A percentile compares a stretch with the other conserved stretches of the same genome.
Evolutionary conservation across 768 basidiomycete species (phyloP).

Genomic region (Hygrophoropsis aurantiaca): DNA sequence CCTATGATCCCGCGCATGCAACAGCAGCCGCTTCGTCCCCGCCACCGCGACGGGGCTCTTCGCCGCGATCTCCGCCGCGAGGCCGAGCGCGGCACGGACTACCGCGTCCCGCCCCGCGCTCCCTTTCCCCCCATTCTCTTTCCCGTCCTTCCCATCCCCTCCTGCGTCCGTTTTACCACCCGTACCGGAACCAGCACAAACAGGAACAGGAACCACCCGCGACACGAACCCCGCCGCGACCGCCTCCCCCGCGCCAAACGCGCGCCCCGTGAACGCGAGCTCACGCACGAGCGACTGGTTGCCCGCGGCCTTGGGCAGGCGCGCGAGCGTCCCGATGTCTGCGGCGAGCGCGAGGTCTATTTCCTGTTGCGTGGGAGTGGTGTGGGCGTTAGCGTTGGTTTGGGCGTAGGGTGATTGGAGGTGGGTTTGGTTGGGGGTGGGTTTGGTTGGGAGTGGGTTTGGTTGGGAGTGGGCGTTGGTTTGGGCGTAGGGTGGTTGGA

Average conservation of each 20-base stretch:
- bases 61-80: slow-evolving; percentile 62
- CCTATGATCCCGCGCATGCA: slow-evolving; percentile 80
- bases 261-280: slow-evolving; percentile 70
- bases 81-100: slow-evolving; percentile 58
- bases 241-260: slow-evolving; percentile 72
- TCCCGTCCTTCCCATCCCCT: no score
- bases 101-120: slow-evolving; percentile 51
- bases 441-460: no score
- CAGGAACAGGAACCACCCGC: slow-evolving; percentile 64
- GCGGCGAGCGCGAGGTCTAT: slow-evolving; percentile 86
- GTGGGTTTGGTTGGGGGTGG: no score
- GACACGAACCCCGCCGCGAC: slow-evolving; percentile 72
- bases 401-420: no score
- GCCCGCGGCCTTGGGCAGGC: slow-evolving; percentile 73
- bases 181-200: no score
- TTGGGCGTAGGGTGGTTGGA: no score
- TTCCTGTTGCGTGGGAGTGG: slow-evolving; percentile 54
- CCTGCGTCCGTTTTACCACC: no score
- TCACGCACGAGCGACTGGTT: slow-evolving; percentile 75
- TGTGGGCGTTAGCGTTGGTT: no score
- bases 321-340: slow-evolving; percentile 84
- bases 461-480: no score
- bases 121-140: slow-evolving; percentile 59
- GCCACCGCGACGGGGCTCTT: slow-evolving; percentile 82
- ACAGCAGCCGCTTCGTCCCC: slow-evolving; percentile 75